Percentiles rank a stretch among this genome's conserved stretches.
Evolutionary conservation across 2,329 filamentous ascomycete species (phyloP).

Genomic region (Ploettnerulaceae sp.): DNA sequence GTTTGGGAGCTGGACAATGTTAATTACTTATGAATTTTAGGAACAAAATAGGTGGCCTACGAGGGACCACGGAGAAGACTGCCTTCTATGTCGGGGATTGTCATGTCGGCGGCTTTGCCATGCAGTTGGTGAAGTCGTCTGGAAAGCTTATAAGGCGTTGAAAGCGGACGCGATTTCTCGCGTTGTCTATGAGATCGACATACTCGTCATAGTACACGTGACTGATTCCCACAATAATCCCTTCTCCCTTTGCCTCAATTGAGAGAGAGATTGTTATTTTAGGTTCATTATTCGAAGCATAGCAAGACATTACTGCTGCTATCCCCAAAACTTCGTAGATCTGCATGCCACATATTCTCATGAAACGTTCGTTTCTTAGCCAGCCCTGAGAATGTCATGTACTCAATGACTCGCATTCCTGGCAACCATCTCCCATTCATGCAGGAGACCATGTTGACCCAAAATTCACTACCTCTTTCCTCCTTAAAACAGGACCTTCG

Average conservation of each 20-base stretch:
- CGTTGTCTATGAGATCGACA: constrained; percentile 1
- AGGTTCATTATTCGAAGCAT: not conserved
- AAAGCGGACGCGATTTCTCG: constrained; percentile 10
- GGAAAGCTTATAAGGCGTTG: not conserved
- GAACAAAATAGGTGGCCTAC: constrained; percentile 35
- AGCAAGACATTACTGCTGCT: not conserved
- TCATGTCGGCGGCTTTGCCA: constrained; percentile 19
- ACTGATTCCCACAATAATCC: too few relatives aligned
- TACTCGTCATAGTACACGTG: not conserved
- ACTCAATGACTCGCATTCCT: not conserved
- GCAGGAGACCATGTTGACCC: too few relatives aligned
- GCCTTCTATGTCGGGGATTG: constrained; percentile 23
- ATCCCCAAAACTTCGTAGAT: not conserved
- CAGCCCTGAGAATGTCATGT: not conserved
- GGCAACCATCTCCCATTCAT: too few relatives aligned
- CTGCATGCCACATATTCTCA: not conserved
- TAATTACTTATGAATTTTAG: not conserved
- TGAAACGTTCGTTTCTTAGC: not conserved
- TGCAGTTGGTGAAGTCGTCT: not conserved
- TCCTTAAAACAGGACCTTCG: too few relatives aligned
- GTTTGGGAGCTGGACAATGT: constrained; percentile 16
- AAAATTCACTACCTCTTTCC: too few relatives aligned
- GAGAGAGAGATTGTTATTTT: too few relatives aligned
- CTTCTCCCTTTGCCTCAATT: too few relatives aligned
- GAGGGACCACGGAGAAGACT: constrained; percentile 46